Evolutionary conservation across 495 filamentous ascomycete genomes (phyloP).

Genomic region (Glarea lozoyensis): DNA sequence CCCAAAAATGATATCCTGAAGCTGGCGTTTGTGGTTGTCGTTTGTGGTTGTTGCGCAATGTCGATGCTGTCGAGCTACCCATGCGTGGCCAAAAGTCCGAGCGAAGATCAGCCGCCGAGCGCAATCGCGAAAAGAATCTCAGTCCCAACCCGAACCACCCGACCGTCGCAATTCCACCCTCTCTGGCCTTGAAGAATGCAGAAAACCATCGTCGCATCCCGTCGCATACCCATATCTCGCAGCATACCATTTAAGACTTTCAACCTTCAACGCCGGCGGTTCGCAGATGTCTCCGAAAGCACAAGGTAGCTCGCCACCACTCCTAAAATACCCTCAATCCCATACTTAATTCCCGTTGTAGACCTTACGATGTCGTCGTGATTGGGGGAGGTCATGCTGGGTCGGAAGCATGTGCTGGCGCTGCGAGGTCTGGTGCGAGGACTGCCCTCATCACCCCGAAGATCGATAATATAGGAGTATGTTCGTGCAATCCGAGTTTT

Average conservation of each 20-base stretch:
- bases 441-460: constrained; percentile 86
- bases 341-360: constrained; percentile 1
- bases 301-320: constrained; percentile 5
- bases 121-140: no score
- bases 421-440: constrained; percentile 79
- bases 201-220: no score
- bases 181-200: no score
- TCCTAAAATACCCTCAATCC: not conserved
- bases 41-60: no score
- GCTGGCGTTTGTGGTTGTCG: no score
- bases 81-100: no score
- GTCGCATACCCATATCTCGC: constrained; percentile 3
- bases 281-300: constrained; percentile 14
- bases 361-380: constrained; percentile 69
- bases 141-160: no score
- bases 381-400: constrained; percentile 96
- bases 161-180: no score
- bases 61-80: no score
- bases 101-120: no score
- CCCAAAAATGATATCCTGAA: no score
- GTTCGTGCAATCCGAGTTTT: constrained; percentile 96
- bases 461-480: constrained; percentile 82
- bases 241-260: not conserved
- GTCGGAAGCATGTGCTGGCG: constrained; percentile 87
- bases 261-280: constrained; percentile 6